phyloP scores from a whole-genome alignment of 2,329 filamentous ascomycete genomes.

The Phyllosticta citrichinensis region DNA sequence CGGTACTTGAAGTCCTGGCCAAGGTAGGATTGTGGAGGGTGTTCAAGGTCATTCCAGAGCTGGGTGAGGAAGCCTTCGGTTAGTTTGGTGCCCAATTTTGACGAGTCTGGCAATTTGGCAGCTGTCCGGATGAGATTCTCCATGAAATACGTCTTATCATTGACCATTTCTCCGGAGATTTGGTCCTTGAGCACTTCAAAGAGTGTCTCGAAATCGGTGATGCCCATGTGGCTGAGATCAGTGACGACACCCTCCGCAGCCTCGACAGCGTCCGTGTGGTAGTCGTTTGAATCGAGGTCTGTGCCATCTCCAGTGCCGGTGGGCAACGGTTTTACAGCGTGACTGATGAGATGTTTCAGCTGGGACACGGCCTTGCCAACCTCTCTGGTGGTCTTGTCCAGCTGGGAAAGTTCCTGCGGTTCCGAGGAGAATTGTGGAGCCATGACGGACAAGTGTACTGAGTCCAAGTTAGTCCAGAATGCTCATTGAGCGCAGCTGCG shows the following conservation, averaged over 20 bases:
- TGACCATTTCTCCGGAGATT: conserved; percentile 41
- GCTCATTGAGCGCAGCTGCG: too few species aligned
- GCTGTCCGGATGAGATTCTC: conserved; percentile 45
- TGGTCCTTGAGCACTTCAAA: conserved; percentile 26
- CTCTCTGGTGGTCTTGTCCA: conserved; percentile 5
- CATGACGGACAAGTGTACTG: background rate
- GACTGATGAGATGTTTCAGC: conserved; percentile 20
- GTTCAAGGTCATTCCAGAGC: conserved; percentile 39
- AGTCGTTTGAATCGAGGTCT: conserved; percentile 23
- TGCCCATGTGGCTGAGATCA: conserved; percentile 24
- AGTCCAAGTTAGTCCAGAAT: background rate
- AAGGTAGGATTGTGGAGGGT: conserved; percentile 37
- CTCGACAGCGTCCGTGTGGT: conserved; percentile 20
- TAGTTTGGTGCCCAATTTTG: conserved; percentile 28
- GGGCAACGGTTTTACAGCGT: conserved; percentile 21
- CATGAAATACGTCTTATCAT: conserved; percentile 55
- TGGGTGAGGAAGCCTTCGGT: conserved; percentile 36
- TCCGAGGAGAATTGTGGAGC: conserved; percentile 2
- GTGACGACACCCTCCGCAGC: conserved; percentile 22
- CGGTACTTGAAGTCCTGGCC: conserved; percentile 37
- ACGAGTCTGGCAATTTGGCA: conserved; percentile 31
- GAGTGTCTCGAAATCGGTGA: conserved; percentile 28
- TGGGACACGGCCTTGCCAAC: conserved; percentile 7
- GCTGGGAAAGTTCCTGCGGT: conserved; percentile 8
- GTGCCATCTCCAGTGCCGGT: conserved; percentile 35